Percentiles rank a stretch among this genome's conserved stretches.
Conservation (phyloP, 805 yeast genomes). For the Komagataella populi region DNA sequence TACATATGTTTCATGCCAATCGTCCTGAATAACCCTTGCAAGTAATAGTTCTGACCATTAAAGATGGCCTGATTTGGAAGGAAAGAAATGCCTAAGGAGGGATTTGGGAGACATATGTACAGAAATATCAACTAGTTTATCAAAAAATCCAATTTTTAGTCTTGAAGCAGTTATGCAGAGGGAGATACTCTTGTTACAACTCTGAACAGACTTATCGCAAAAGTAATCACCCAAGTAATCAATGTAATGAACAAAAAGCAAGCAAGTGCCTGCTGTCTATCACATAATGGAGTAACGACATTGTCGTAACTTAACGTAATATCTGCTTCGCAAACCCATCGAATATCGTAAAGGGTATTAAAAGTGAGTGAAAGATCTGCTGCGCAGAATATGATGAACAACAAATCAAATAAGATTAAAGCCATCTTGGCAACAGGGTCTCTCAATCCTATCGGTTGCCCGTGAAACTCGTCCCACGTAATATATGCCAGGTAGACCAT, state of each 20-base stretch:
- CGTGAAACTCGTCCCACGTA: conserved; percentile 82
- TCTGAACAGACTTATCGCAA: conserved; percentile 69
- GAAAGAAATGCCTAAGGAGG: no score
- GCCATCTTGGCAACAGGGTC: conserved; percentile 75
- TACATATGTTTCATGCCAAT: no score
- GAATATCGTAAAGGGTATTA: conserved; percentile 63
- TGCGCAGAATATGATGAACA: conserved; percentile 79
- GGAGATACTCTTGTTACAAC: conserved; percentile 29
- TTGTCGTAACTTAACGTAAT: conserved; percentile 1
- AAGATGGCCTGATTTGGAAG: no score
- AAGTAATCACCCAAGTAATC: conserved; percentile 75
- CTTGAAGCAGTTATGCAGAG: neutral
- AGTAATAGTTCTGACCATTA: no score
- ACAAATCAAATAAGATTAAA: conserved; percentile 65
- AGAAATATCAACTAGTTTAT: neutral
- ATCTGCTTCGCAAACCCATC: conserved; percentile 57
- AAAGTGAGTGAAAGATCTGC: conserved; percentile 82
- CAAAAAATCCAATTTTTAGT: neutral
- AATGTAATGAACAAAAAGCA: conserved; percentile 67
- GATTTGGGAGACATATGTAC: no score
- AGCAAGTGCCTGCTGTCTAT: conserved; percentile 65
- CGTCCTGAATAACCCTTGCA: no score
- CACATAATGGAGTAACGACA: conserved; percentile 41
- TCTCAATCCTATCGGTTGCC: conserved; percentile 84
- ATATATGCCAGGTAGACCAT: conserved; percentile 67